Evolutionary conservation across 2,329 filamentous ascomycete genomes (phyloP), one percentile per base, ranked within the genome.

Genomic region (Beauveria asiatica): DNA sequence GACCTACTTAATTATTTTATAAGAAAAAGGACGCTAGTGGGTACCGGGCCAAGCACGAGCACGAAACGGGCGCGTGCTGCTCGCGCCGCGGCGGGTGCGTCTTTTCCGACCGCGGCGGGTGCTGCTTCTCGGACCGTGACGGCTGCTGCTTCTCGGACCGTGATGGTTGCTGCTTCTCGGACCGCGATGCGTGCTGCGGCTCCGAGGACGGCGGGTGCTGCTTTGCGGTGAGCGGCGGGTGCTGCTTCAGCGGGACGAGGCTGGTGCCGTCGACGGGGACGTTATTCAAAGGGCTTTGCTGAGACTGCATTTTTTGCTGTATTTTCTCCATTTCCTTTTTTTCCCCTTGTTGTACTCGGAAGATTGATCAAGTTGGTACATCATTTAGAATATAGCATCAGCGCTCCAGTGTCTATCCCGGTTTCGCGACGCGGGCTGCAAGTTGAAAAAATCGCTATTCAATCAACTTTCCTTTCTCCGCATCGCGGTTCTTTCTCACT

Each of bases 1-100:
- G n/a, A n/a, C n/a, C n/a, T n/a, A n/a, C n/a, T n/a, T n/a, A n/a
- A n/a, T n/a, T n/a, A n/a, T n/a, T n/a, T n/a, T n/a, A n/a, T n/a
- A n/a, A n/a, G n/a, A n/a, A 60, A 30, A 50, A 57, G n/a, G 57
- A 61, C 16, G 60, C 44, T 13, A 62, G 33, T 21, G 63, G 62
- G 13, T 51, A 59, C 45, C 62, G 62, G 63, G 57, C 61, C 41
- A 53, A 49, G 50, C 58, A 33, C 33, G 30, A 60, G 25, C 13
- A 39, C 27, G 8, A 33, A 21, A 37, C 59, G 37, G 59, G 53
- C n/a, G 30, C 30, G 19, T 61, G 59, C 48, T 57, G 53, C 46
- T 33, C 53, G 33, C 7, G 21, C 6, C 42, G 52, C n/a, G 59
- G 51, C 16, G 52, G 52, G 9, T 63, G 62, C 52, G 61, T 51